phyloP scores from a whole-genome alignment of 768 basidiomycete species.

The Symmetrospora coprosmae region DNA sequence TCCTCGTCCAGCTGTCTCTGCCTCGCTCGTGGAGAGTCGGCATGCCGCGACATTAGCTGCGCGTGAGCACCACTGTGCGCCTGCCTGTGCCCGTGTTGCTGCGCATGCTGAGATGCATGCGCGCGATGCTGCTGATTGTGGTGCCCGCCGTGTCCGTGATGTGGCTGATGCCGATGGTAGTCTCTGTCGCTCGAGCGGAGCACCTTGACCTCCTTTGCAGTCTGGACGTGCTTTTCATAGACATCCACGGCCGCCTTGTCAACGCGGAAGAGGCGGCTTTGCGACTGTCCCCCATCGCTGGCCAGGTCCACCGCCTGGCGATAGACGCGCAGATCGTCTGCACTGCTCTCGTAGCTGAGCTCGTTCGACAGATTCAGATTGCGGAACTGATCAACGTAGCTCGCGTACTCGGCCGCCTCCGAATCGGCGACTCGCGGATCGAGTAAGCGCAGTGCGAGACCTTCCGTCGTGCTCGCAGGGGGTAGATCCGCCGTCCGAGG shows the following conservation, averaged over 20 bases:
- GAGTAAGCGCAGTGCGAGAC: slow-evolving; percentile 23
- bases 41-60: too few species aligned
- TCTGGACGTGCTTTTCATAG: slow-evolving; percentile 15
- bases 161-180: too few species aligned
- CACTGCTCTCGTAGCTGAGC: slow-evolving; percentile 23
- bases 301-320: background rate
- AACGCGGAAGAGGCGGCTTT: background rate
- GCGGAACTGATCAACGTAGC: slow-evolving; percentile 28
- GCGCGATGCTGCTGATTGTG: too few species aligned
- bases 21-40: too few species aligned
- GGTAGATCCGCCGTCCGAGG: background rate
- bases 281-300: background rate
- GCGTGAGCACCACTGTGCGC: too few species aligned
- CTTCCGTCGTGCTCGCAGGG: slow-evolving; percentile 24
- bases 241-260: background rate
- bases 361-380: slow-evolving; percentile 23
- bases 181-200: background rate
- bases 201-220: background rate
- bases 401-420: slow-evolving; percentile 32
- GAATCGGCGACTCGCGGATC: slow-evolving; percentile 24
- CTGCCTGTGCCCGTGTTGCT: too few species aligned
- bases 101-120: too few species aligned
- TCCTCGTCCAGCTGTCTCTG: too few species aligned
- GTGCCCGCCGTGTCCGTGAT: too few species aligned
- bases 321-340: slow-evolving; percentile 1